Conservation (phyloP, 2,329 filamentous ascomycete genomes). For the Coniochaeta prunicola region DNA sequence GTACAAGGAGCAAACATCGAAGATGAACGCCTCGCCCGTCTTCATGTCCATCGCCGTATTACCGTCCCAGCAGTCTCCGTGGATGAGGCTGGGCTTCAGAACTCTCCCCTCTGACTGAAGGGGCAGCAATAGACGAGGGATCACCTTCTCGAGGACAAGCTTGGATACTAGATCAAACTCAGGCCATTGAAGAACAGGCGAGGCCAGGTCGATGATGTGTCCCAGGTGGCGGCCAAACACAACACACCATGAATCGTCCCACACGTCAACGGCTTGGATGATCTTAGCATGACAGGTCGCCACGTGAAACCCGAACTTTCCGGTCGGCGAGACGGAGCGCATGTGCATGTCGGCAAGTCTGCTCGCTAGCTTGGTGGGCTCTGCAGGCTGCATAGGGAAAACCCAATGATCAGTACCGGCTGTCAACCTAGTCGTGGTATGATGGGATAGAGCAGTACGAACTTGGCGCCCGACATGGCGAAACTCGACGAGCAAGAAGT, state of each 20-base stretch:
- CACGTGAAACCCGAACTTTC: conserved; percentile 29
- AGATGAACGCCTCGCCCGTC: conserved; percentile 21
- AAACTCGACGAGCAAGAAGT: conserved; percentile 11
- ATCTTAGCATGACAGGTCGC: conserved; percentile 21
- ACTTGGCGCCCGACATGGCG: conserved; percentile 6
- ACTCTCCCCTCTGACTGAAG: conserved; percentile 20
- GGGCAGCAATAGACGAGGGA: conserved; percentile 20
- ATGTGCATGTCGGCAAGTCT: conserved; percentile 8
- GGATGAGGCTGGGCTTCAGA: conserved; percentile 22
- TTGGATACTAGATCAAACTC: conserved; percentile 13
- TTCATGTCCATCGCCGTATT: conserved; percentile 20
- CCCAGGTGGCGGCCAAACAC: conserved; percentile 6
- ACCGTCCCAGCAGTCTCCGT: conserved; percentile 26
- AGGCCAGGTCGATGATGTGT: conserved; percentile 1
- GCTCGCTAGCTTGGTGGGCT: conserved; percentile 2
- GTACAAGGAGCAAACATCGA: conserved; percentile 24
- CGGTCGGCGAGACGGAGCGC: conserved; percentile 17
- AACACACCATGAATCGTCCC: conserved; percentile 11
- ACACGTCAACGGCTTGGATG: conserved; percentile 10
- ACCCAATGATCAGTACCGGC: too few species aligned
- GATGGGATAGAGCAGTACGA: too few species aligned
- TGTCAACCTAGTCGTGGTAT: too few species aligned
- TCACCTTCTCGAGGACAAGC: conserved; percentile 16
- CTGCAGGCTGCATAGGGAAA: too few species aligned
- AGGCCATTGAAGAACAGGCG: background rate